These are phyloP conservation scores for Eremothecium coryli DNA, from an alignment of 1,139 yeast species.

Conservation along the genomic window DNA sequence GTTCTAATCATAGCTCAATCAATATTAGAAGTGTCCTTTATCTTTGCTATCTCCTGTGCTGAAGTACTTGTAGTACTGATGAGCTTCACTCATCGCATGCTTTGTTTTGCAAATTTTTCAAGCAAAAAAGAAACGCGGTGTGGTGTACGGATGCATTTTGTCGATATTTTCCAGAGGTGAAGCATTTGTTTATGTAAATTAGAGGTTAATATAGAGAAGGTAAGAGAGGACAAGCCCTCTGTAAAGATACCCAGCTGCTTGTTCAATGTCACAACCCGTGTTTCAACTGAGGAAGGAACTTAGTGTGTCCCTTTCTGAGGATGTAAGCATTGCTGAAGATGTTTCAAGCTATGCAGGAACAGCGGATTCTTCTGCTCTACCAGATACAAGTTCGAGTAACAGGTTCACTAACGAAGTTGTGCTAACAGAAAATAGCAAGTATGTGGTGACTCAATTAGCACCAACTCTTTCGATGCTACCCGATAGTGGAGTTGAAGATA, in stretches of 20 bases:
- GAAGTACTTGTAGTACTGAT: no score
- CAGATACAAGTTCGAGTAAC: slow-evolving; percentile 3
- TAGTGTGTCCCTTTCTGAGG: slow-evolving; percentile 6
- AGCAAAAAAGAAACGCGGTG: slow-evolving; percentile 1
- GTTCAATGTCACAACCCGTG: slow-evolving; percentile 8
- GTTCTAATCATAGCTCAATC: slow-evolving; percentile 9
- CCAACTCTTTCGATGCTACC: slow-evolving; percentile 15
- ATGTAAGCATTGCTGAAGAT: neutral
- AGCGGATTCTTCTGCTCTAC: slow-evolving; percentile 2
- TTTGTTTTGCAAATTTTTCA: slow-evolving; percentile 1
- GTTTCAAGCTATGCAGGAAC: slow-evolving; percentile 4
- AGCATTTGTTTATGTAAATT: no score
- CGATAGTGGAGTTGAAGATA: slow-evolving; percentile 3
- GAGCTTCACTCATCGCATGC: neutral
- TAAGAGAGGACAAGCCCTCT: no score
- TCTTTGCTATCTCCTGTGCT: no score
- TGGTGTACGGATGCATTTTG: slow-evolving; percentile 1
- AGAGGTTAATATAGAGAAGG: no score
- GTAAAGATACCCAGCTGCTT: no score
- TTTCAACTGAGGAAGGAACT: slow-evolving; percentile 14
- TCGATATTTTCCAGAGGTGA: no score
- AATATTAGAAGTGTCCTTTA: no score
- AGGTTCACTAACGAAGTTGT: slow-evolving; percentile 11
- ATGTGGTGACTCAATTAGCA: slow-evolving; percentile 19
- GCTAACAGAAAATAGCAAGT: slow-evolving; percentile 28